A percentile compares a stretch with the other conserved stretches of the same genome.
Conservation (phyloP, 2,329 filamentous ascomycete species). For the Nannizzia gypsea region DNA sequence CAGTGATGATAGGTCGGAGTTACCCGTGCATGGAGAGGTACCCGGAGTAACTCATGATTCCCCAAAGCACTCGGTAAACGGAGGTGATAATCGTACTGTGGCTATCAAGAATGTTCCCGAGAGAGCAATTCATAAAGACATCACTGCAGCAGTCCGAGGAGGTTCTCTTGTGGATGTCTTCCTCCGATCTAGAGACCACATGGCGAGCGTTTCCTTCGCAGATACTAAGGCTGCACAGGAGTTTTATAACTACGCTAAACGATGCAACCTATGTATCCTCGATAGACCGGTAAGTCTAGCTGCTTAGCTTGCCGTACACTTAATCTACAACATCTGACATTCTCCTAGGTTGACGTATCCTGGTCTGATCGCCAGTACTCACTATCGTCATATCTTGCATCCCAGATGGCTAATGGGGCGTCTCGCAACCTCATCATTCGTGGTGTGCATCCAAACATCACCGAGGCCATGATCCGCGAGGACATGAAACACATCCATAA, state of each 20-base stretch:
- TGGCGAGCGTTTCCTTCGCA: constrained; percentile 59
- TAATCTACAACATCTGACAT: background rate
- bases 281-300: constrained; percentile 48
- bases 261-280: constrained; percentile 56
- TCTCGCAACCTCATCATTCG: constrained; percentile 63
- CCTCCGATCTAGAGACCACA: constrained; percentile 47
- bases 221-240: constrained; percentile 49
- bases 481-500: constrained; percentile 78
- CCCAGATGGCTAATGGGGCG: constrained; percentile 54
- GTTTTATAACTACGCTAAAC: constrained; percentile 54
- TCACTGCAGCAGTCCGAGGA: constrained; percentile 54
- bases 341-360: constrained; percentile 49
- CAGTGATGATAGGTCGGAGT: constrained; percentile 20
- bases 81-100: constrained; percentile 31
- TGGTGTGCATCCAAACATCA: constrained; percentile 46
- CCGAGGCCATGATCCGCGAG: constrained; percentile 52
- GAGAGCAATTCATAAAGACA: constrained; percentile 51
- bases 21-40: constrained; percentile 10
- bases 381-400: constrained; percentile 50
- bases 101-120: constrained; percentile 52
- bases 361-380: constrained; percentile 64
- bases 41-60: constrained; percentile 14
- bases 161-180: constrained; percentile 60
- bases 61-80: constrained; percentile 2
- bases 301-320: background rate